These are phyloP conservation scores for Cyberlindnera mrakii DNA, from an alignment of 805 yeast genomes.

Conservation along the genomic window DNA sequence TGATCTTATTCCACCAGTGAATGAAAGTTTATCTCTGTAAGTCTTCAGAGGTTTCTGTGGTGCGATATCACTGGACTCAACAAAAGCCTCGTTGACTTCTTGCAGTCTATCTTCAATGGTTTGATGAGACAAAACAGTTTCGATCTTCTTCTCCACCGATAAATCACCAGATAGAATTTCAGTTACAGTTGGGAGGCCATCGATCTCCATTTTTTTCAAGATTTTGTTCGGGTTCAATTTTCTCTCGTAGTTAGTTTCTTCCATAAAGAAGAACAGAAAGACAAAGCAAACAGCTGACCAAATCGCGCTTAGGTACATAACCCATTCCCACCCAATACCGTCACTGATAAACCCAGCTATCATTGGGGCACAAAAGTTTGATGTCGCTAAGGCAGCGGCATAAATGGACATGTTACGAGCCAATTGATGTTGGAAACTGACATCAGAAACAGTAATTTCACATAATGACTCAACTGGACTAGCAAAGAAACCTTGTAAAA, in stretches of 20 bases:
- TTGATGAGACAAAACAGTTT: conserved; percentile 11
- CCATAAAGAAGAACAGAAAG: conserved; percentile 40
- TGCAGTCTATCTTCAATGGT: conserved; percentile 16
- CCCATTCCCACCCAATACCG: conserved; percentile 48
- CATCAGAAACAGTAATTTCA: conserved; percentile 42
- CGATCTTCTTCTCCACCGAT: conserved; percentile 6
- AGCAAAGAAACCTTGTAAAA: conserved; percentile 33
- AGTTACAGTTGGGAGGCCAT: neutral
- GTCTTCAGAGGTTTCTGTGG: conserved; percentile 28
- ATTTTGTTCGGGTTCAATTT: conserved; percentile 13
- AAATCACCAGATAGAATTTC: too few species aligned
- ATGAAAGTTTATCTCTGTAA: conserved; percentile 37
- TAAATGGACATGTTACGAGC: conserved; percentile 42
- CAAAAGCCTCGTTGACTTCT: conserved; percentile 25
- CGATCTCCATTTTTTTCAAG: conserved; percentile 6
- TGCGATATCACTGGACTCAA: conserved; percentile 16
- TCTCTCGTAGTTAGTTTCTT: conserved; percentile 46
- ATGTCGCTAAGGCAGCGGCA: conserved; percentile 47
- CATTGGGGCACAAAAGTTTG: conserved; percentile 53
- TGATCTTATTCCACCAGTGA: conserved; percentile 31
- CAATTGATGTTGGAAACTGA: conserved; percentile 46
- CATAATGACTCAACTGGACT: conserved; percentile 43
- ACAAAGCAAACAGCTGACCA: conserved; percentile 36
- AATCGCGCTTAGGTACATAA: conserved; percentile 42
- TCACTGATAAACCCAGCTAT: conserved; percentile 52